Evolutionary conservation across 257 asterid species (phyloP).

Genomic region (Osmanthus fragrans): DNA sequence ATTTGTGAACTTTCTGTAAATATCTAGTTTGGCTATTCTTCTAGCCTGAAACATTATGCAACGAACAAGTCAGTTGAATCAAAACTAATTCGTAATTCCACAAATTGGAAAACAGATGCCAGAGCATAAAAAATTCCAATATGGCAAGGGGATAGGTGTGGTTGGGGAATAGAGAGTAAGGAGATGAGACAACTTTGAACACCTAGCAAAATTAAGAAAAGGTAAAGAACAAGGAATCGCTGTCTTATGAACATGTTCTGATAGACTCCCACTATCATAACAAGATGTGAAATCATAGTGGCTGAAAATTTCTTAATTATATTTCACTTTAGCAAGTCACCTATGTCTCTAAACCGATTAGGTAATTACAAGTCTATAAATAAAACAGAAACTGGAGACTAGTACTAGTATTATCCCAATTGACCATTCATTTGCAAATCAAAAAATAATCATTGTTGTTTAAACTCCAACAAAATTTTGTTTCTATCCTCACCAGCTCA

Average conservation of each 20-base stretch:
- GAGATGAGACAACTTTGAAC: not conserved
- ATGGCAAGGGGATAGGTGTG: not conserved
- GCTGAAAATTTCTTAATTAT: not conserved
- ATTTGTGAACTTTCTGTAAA: slow-evolving; percentile 90
- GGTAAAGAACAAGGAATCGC: not conserved
- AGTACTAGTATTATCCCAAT: not conserved
- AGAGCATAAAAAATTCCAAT: not conserved
- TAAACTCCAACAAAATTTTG: no score
- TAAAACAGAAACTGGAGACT: not conserved
- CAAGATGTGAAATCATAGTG: not conserved
- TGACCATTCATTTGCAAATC: not conserved
- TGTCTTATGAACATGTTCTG: not conserved
- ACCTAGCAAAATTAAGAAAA: not conserved
- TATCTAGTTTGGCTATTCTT: slow-evolving; percentile 75
- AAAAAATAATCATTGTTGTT: not conserved
- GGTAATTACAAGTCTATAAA: not conserved
- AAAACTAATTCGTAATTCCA: slow-evolving; percentile 16
- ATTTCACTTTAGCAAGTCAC: not conserved
- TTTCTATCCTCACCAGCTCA: no score
- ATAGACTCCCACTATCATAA: not conserved
- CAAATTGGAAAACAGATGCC: not conserved
- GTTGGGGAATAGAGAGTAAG: no score
- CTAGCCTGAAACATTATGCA: slow-evolving; percentile 58
- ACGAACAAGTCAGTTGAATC: slow-evolving; percentile 2
- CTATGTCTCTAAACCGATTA: not conserved